These are phyloP conservation scores for Lablab purpureus DNA, from an alignment of 306 rosid species.

Conservation along the genomic window DNA sequence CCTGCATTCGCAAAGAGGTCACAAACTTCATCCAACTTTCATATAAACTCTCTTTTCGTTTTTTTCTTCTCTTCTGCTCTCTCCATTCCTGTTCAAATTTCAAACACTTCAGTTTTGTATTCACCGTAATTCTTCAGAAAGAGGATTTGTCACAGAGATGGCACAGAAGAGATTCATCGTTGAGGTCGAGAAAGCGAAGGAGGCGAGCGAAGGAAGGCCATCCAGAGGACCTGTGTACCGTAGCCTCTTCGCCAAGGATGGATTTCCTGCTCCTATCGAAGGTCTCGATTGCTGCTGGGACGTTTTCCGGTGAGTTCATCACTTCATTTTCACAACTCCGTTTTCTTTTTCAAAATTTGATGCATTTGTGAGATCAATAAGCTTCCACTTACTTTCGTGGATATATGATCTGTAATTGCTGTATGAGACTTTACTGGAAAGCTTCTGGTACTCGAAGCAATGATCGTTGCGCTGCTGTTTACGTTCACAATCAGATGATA, in stretches of 20 bases:
- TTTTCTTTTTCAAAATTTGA: not conserved
- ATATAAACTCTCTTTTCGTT: not conserved
- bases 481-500: not conserved
- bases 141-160: slow-evolving; percentile 42
- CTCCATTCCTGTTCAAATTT: not conserved
- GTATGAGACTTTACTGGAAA: not conserved
- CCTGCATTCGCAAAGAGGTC: not conserved
- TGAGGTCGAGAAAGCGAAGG: slow-evolving; percentile 76
- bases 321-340: not conserved
- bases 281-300: slow-evolving; percentile 95
- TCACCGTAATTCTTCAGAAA: not conserved
- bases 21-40: not conserved
- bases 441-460: slow-evolving; percentile 7
- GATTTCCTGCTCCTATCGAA: slow-evolving; percentile 69
- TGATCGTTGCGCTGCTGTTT: not conserved
- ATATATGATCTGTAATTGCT: slow-evolving; percentile 11
- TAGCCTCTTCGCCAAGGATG: slow-evolving; percentile 82
- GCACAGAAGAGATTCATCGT: slow-evolving; percentile 61
- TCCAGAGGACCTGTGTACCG: slow-evolving; percentile 85
- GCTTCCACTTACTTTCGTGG: slow-evolving; percentile 18
- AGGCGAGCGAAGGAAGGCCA: slow-evolving; percentile 61
- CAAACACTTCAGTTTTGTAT: not conserved
- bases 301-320: slow-evolving; percentile 67
- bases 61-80: not conserved
- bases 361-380: not conserved